phyloP scores from a whole-genome alignment of 148 eudicot genomes.

The Amaranthus cruentus region DNA sequence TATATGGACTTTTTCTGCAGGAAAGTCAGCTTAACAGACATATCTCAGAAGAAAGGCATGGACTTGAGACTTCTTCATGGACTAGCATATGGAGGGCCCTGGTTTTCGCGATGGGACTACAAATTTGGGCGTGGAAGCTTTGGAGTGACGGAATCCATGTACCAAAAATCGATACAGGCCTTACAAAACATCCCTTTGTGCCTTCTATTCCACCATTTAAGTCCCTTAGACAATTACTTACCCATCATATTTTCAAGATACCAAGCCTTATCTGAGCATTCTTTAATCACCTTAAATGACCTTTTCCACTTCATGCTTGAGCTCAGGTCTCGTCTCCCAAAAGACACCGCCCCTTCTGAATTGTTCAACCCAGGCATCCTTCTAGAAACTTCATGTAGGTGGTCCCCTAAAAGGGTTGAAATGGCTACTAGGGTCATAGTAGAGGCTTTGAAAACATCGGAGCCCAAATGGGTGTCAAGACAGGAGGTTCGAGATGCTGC shows the following conservation, averaged over 20 bases:
- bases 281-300: slow-evolving; percentile 63
- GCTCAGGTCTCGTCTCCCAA: slow-evolving; percentile 58
- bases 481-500: slow-evolving; percentile 88
- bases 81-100: slow-evolving; percentile 68
- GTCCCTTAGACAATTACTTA: slow-evolving; percentile 37
- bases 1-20: slow-evolving; percentile 29
- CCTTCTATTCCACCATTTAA: slow-evolving; percentile 53
- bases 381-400: slow-evolving; percentile 67
- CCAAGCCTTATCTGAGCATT: slow-evolving; percentile 69
- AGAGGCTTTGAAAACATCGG: slow-evolving; percentile 67
- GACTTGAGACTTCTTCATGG: slow-evolving; percentile 82
- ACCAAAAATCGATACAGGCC: slow-evolving; percentile 74
- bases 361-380: slow-evolving; percentile 45
- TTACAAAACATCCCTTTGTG: slow-evolving; percentile 61
- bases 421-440: slow-evolving; percentile 93
- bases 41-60: slow-evolving; percentile 72
- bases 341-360: slow-evolving; percentile 34
- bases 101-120: slow-evolving; percentile 92
- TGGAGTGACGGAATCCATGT: slow-evolving; percentile 64
- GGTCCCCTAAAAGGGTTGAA: slow-evolving; percentile 91
- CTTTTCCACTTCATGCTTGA: slow-evolving; percentile 77
- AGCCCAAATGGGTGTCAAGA: slow-evolving; percentile 80
- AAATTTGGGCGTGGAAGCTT: slow-evolving; percentile 77
- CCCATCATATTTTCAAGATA: slow-evolving; percentile 52
- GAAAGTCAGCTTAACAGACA: slow-evolving; percentile 78